Conservation (phyloP, 164 flowering plant species). For the Umbellularia californica region DNA sequence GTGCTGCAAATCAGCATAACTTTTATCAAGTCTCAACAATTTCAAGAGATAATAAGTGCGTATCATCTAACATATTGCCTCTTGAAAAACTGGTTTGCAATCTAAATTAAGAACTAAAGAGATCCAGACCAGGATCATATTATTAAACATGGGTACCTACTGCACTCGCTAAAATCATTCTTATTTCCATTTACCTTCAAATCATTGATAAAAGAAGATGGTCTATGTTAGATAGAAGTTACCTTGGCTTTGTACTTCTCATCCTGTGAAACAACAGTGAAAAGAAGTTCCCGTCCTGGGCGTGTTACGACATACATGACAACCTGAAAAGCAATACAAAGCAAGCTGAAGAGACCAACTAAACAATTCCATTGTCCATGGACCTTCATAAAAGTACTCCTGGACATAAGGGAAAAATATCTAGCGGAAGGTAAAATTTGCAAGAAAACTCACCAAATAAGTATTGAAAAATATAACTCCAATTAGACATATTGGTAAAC, state of each 20-base stretch:
- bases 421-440: background rate
- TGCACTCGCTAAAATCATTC: background rate
- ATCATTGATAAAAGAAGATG: background rate
- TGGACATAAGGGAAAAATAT: background rate
- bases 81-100: background rate
- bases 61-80: background rate
- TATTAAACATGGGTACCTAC: background rate
- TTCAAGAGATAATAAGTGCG: too few relatives aligned
- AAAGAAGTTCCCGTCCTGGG: constrained; percentile 92
- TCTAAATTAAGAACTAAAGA: background rate
- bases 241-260: constrained; percentile 99
- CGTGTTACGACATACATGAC: constrained; percentile 84
- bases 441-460: background rate
- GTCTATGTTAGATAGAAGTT: background rate
- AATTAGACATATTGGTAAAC: background rate
- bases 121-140: background rate
- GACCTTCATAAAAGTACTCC: background rate
- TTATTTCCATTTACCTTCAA: background rate
- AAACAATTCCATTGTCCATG: background rate
- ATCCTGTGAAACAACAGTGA: constrained; percentile 90
- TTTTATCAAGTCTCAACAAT: too few relatives aligned
- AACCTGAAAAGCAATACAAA: constrained; percentile 43
- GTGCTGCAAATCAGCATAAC: too few relatives aligned
- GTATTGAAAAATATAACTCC: background rate
- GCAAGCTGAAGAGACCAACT: background rate